phyloP scores from a whole-genome alignment of 352 stramenopile genomes.

The Globisporangium polare region DNA sequence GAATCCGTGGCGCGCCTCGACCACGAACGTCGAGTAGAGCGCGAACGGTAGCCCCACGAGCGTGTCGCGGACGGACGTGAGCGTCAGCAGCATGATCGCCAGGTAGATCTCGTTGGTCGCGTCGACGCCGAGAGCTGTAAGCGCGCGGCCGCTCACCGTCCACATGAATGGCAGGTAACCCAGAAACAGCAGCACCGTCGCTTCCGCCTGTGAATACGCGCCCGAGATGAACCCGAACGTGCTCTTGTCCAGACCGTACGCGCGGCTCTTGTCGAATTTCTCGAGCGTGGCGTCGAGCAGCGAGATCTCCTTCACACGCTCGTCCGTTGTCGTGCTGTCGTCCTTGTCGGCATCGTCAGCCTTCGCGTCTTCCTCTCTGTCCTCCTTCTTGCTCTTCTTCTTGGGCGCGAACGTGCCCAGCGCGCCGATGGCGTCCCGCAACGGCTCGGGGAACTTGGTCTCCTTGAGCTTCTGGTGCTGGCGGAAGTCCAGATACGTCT shows the following conservation, averaged over 20 bases:
- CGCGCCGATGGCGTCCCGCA: conserved; percentile 48
- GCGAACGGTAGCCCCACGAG: conserved; percentile 60
- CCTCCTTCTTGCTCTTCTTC: conserved; percentile 34
- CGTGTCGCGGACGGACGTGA: conserved; percentile 63
- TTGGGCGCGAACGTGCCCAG: conserved; percentile 34
- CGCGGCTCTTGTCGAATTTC: conserved; percentile 92
- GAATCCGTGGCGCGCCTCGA: conserved; percentile 97
- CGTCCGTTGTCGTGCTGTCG: background rate
- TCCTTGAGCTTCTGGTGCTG: conserved; percentile 90
- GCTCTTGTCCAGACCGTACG: conserved; percentile 96
- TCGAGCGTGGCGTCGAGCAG: conserved; percentile 82
- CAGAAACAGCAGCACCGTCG: conserved; percentile 82
- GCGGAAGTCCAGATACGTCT: conserved; percentile 91
- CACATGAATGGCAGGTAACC: conserved; percentile 94
- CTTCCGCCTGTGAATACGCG: conserved; percentile 84
- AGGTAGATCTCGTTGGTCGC: conserved; percentile 78
- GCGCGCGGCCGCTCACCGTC: conserved; percentile 72
- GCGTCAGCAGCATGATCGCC: conserved; percentile 66
- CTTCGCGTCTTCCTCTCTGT: conserved; percentile 15
- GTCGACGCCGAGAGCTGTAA: conserved; percentile 53
- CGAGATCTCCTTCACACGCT: conserved; percentile 24
- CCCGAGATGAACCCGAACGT: conserved; percentile 91
- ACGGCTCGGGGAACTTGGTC: conserved; percentile 47
- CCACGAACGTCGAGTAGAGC: conserved; percentile 95
- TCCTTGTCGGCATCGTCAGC: conserved; percentile 14